phyloP scores from a whole-genome alignment of 768 basidiomycete genomes.

The Rickenella mellea region DNA sequence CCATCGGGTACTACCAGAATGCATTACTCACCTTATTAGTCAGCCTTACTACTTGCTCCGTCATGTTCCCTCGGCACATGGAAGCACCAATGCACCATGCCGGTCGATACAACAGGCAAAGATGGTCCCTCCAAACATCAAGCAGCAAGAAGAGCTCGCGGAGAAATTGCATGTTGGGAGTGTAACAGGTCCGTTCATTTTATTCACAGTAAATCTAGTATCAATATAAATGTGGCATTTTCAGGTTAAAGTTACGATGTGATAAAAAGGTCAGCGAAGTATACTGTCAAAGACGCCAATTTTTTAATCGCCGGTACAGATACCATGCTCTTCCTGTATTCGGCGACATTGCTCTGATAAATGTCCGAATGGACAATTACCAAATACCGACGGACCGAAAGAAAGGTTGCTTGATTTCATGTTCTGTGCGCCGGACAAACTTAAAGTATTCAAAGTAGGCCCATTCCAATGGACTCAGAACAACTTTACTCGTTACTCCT shows the following conservation, averaged over 20 bases:
- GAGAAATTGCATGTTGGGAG: conserved; percentile 5
- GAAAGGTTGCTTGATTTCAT: conserved; percentile 13
- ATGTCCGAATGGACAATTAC: conserved; percentile 40
- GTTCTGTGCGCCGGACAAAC: conserved; percentile 44
- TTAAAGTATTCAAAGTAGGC: conserved; percentile 43
- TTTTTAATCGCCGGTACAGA: background rate
- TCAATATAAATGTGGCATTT: conserved; percentile 5
- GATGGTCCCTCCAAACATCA: too few species aligned
- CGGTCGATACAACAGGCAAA: too few species aligned
- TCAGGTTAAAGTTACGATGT: conserved; percentile 4
- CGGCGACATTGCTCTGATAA: conserved; percentile 56
- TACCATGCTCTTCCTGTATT: conserved; percentile 41
- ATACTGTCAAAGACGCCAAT: background rate
- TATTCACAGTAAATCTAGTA: background rate
- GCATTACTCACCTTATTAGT: too few species aligned
- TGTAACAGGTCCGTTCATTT: conserved; percentile 5
- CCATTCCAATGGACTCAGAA: conserved; percentile 60
- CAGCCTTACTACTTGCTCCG: too few species aligned
- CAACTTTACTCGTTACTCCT: conserved; percentile 56
- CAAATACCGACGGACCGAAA: conserved; percentile 4
- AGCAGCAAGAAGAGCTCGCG: too few species aligned
- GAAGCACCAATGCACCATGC: too few species aligned
- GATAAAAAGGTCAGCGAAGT: conserved; percentile 19
- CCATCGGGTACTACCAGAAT: too few species aligned
- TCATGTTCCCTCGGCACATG: too few species aligned